phyloP scores from a whole-genome alignment of 495 filamentous ascomycete genomes.

The Aspergillus homomorphus region DNA sequence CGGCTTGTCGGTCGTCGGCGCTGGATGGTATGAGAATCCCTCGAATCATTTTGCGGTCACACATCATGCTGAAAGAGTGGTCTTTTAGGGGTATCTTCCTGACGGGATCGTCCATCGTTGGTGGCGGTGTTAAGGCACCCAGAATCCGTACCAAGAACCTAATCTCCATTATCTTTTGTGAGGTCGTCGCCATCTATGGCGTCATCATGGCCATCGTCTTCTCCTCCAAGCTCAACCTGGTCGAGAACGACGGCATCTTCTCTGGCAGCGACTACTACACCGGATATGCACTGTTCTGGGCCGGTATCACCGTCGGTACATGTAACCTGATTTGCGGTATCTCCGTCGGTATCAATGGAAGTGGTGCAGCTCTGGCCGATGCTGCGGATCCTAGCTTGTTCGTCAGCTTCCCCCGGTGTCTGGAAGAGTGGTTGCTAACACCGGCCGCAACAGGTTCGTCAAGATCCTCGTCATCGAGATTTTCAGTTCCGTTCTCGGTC shows the following conservation, averaged over 20 bases:
- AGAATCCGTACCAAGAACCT: slow-evolving; percentile 98
- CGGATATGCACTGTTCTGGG: slow-evolving; percentile 96
- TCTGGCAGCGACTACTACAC: slow-evolving; percentile 80
- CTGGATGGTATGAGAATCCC: slow-evolving; percentile 74
- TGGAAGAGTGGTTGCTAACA: slow-evolving; percentile 12
- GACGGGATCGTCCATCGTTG: slow-evolving; percentile 96
- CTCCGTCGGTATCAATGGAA: slow-evolving; percentile 96
- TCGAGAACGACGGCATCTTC: slow-evolving; percentile 52
- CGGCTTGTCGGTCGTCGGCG: slow-evolving; percentile 90
- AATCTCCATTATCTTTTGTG: slow-evolving; percentile 99
- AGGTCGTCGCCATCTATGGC: slow-evolving; percentile 99
- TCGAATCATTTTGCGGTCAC: no score
- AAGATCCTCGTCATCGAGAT: slow-evolving; percentile 99
- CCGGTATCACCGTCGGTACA: slow-evolving; percentile 85
- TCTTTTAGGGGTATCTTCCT: slow-evolving; percentile 91
- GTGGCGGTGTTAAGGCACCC: slow-evolving; percentile 91
- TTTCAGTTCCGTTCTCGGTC: slow-evolving; percentile 94
- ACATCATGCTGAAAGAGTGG: slow-evolving; percentile 10
- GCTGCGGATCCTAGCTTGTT: slow-evolving; percentile 89
- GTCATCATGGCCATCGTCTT: slow-evolving; percentile 99
- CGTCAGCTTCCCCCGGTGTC: slow-evolving; percentile 29
- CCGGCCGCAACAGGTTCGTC: slow-evolving; percentile 70
- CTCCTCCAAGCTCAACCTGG: slow-evolving; percentile 71
- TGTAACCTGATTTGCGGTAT: slow-evolving; percentile 97
- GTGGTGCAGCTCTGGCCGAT: slow-evolving; percentile 92